phyloP scores from a whole-genome alignment of 2,329 filamentous ascomycete genomes.

The Chaetomiaceae sp. region DNA sequence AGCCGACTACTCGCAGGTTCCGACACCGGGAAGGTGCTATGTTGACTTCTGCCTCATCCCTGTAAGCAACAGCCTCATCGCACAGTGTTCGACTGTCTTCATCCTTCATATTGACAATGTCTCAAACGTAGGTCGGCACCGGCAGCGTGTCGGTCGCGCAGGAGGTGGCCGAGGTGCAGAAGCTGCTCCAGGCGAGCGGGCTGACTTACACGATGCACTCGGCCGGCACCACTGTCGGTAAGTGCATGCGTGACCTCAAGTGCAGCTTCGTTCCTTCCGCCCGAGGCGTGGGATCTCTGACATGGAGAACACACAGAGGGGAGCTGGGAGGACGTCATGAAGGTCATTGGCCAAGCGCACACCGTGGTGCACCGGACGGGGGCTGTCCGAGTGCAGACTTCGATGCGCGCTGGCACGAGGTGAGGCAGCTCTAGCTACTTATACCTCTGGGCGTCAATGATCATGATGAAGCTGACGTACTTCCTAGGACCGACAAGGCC shows the following conservation, averaged over 20 bases:
- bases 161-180: slow-evolving; percentile 84
- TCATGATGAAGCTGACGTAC: too few species aligned
- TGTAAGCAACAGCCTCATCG: slow-evolving; percentile 35
- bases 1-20: slow-evolving; percentile 41
- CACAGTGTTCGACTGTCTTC: background rate
- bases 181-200: slow-evolving; percentile 72
- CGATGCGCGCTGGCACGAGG: slow-evolving; percentile 79
- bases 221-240: slow-evolving; percentile 87
- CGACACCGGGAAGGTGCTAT: slow-evolving; percentile 69
- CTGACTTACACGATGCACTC: slow-evolving; percentile 86
- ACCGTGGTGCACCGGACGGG: slow-evolving; percentile 68
- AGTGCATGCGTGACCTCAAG: too few species aligned
- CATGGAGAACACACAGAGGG: slow-evolving; percentile 56
- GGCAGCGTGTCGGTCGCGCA: slow-evolving; percentile 67
- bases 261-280: too few species aligned
- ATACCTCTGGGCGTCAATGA: too few species aligned
- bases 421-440: slow-evolving; percentile 32
- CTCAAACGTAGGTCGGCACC: slow-evolving; percentile 65
- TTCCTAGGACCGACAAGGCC: slow-evolving; percentile 74
- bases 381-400: slow-evolving; percentile 77
- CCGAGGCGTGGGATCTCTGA: background rate
- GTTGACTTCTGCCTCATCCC: slow-evolving; percentile 92
- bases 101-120: background rate
- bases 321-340: slow-evolving; percentile 82
- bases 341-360: slow-evolving; percentile 80